Percentiles rank a stretch among this genome's conserved stretches.
Evolutionary conservation across 2,329 filamentous ascomycete genomes (phyloP).

Genomic region (Pestalotiopsis sp.): DNA sequence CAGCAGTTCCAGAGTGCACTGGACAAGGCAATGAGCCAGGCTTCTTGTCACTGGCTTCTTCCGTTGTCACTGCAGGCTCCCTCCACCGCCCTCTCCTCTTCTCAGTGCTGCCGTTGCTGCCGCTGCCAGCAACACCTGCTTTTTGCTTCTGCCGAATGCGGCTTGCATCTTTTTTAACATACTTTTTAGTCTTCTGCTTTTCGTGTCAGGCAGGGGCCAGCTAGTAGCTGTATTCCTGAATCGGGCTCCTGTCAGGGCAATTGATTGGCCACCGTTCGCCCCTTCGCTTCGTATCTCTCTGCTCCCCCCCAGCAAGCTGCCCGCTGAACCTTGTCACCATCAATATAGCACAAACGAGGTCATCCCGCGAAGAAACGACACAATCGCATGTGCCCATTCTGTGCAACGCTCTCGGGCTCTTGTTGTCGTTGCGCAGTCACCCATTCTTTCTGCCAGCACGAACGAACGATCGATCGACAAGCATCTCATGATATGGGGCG

Average conservation of each 20-base stretch:
- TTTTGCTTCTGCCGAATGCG: background rate
- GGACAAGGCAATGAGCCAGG: too few relatives aligned
- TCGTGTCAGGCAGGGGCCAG: background rate
- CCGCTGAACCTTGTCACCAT: background rate
- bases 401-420: background rate
- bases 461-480: background rate
- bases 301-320: background rate
- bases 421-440: background rate
- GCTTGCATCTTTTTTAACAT: background rate
- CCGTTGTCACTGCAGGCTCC: background rate
- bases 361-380: background rate
- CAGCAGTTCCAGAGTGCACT: background rate
- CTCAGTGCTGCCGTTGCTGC: background rate
- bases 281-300: background rate
- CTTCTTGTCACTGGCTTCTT: too few relatives aligned
- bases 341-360: slow-evolving; percentile 8
- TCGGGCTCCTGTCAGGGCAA: background rate
- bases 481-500: background rate
- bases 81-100: background rate
- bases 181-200: background rate
- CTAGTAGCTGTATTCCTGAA: background rate
- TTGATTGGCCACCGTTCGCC: slow-evolving; percentile 8
- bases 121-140: background rate
- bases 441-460: background rate
- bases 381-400: background rate